Percentiles rank a stretch among this genome's conserved stretches.
phyloP scores from a whole-genome alignment of 192 early-diverging fungal species.

The Mortierella antarctica region DNA sequence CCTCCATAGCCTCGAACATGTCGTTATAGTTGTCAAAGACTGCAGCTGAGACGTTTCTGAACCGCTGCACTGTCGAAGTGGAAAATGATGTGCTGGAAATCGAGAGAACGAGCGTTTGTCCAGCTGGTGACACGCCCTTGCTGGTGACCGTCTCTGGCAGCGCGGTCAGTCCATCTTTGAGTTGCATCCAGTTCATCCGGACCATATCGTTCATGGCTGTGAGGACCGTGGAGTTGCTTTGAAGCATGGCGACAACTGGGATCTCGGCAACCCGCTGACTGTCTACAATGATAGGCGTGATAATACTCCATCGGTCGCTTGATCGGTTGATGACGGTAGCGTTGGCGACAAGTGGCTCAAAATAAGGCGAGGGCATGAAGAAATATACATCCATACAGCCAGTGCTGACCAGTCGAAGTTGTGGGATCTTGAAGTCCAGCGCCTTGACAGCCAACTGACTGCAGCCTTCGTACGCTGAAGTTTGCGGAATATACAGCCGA shows the following conservation, averaged over 20 bases:
- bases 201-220: not conserved
- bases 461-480: not conserved
- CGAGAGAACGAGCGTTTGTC: not conserved
- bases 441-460: not conserved
- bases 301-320: not conserved
- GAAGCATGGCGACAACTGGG: no score
- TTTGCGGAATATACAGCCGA: not conserved
- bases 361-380: no score
- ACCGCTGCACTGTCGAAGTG: not conserved
- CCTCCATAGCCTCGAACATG: conserved; percentile 11
- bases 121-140: conserved; percentile 5
- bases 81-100: not conserved
- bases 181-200: not conserved
- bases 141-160: not conserved
- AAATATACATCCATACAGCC: no score
- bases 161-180: not conserved
- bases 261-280: no score
- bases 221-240: no score
- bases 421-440: not conserved
- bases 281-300: not conserved
- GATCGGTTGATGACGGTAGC: not conserved
- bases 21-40: conserved; percentile 9
- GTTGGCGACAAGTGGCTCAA: not conserved
- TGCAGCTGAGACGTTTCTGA: not conserved
- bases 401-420: not conserved